Percentiles rank a stretch among this genome's conserved stretches.
phyloP scores from a whole-genome alignment of 164 flowering plant genomes.

The Chimonanthus praecox region DNA sequence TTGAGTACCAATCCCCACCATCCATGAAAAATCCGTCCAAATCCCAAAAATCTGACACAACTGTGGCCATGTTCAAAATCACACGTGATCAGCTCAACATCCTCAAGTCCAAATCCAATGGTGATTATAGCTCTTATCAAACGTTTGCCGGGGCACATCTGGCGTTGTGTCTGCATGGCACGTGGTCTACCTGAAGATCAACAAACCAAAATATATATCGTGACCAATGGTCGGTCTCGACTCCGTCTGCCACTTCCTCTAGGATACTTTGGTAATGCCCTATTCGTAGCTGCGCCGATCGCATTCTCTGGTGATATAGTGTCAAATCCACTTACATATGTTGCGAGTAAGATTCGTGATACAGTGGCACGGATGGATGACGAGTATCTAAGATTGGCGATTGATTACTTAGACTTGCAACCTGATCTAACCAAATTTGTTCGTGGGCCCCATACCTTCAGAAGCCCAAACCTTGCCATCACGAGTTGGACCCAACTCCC shows the following conservation, averaged over 20 bases:
- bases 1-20: slow-evolving; percentile 63
- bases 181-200: slow-evolving; percentile 13
- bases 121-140: slow-evolving; percentile 29
- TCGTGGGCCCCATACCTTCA: slow-evolving; percentile 44
- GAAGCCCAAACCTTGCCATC: slow-evolving; percentile 30
- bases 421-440: slow-evolving; percentile 53
- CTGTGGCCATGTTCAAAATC: slow-evolving; percentile 37
- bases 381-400: slow-evolving; percentile 36
- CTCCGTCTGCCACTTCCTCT: slow-evolving; percentile 20
- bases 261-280: slow-evolving; percentile 28
- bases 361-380: slow-evolving; percentile 27
- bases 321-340: slow-evolving; percentile 19
- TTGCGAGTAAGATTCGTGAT: slow-evolving; percentile 39
- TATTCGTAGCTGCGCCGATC: slow-evolving; percentile 1
- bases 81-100: slow-evolving; percentile 34
- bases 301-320: slow-evolving; percentile 18
- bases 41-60: slow-evolving; percentile 10
- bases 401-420: slow-evolving; percentile 62
- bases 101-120: slow-evolving; percentile 43
- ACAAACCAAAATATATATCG: slow-evolving; percentile 10
- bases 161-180: slow-evolving; percentile 37
- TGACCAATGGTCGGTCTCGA: slow-evolving; percentile 18
- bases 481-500: slow-evolving; percentile 34
- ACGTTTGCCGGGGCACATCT: slow-evolving; percentile 24
- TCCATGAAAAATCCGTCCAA: slow-evolving; percentile 17